Evolutionary conservation across 192 early-diverging fungal species (phyloP).

Genomic region (Chytriomyces sp.): DNA sequence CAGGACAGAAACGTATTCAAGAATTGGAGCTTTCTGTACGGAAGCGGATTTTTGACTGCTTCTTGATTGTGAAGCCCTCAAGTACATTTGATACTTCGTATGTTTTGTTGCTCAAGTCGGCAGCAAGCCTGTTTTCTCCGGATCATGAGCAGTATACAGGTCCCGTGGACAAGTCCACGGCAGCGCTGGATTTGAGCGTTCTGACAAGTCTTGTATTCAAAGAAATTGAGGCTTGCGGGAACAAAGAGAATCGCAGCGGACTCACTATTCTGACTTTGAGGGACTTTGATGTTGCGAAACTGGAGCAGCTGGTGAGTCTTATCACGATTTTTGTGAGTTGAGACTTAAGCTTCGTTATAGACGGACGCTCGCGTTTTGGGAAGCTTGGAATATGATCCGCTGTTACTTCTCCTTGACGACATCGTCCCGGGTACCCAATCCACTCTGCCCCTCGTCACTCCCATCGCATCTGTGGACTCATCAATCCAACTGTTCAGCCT

Average conservation of each 20-base stretch:
- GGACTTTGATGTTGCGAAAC: conserved; percentile 42
- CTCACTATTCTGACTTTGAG: conserved; percentile 16
- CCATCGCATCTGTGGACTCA: conserved; percentile 70
- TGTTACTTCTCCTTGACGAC: conserved; percentile 12
- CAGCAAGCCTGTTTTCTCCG: conserved; percentile 49
- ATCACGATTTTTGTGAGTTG: too few species aligned
- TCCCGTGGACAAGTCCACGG: background rate
- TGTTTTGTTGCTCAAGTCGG: conserved; percentile 35
- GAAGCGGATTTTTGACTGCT: conserved; percentile 74
- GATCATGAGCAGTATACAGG: conserved; percentile 43
- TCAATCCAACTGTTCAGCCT: conserved; percentile 77
- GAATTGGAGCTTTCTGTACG: conserved; percentile 65
- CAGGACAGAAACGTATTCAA: conserved; percentile 41
- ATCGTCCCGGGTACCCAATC: background rate
- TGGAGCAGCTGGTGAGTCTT: conserved; percentile 49
- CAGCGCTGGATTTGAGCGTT: conserved; percentile 4
- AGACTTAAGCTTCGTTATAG: too few species aligned
- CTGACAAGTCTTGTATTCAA: conserved; percentile 18
- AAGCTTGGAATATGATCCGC: conserved; percentile 2
- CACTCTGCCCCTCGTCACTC: conserved; percentile 28
- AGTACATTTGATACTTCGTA: conserved; percentile 53
- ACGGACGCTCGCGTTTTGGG: conserved; percentile 2
- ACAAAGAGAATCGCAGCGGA: conserved; percentile 14
- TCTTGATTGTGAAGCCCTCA: conserved; percentile 55
- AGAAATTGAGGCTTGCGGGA: conserved; percentile 20